Conservation (phyloP, 2,329 filamentous ascomycete species). For the Trichoderma breve region DNA sequence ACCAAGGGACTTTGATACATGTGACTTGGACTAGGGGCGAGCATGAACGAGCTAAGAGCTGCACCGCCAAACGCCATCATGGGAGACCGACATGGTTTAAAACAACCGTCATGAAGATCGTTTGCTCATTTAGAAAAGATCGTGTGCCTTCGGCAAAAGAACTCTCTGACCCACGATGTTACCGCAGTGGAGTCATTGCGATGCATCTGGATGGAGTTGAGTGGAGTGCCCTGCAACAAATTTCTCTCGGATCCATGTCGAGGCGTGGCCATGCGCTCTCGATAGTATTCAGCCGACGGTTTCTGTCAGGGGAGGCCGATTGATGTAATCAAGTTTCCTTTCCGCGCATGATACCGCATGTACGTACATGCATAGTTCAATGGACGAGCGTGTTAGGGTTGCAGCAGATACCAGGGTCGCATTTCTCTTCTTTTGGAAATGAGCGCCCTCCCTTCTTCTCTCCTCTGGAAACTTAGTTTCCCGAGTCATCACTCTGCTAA, state of each 20-base stretch:
- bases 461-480: neutral
- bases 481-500: neutral
- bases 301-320: neutral
- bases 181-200: neutral
- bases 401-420: neutral
- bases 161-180: neutral
- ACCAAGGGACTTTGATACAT: neutral
- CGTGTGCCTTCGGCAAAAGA: neutral
- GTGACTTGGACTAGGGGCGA: neutral
- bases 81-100: neutral
- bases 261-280: neutral
- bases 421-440: neutral
- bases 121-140: neutral
- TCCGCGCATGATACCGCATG: neutral
- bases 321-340: neutral
- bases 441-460: neutral
- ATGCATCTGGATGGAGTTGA: neutral
- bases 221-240: conserved; percentile 6
- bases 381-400: neutral
- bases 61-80: neutral
- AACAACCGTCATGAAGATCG: neutral
- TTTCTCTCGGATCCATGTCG: neutral
- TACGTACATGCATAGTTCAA: neutral
- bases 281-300: neutral
- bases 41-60: neutral